Evolutionary conservation across 208 protist genomes (phyloP), one percentile per base, ranked within the genome.

Genomic region (Phytomonas sp.): DNA sequence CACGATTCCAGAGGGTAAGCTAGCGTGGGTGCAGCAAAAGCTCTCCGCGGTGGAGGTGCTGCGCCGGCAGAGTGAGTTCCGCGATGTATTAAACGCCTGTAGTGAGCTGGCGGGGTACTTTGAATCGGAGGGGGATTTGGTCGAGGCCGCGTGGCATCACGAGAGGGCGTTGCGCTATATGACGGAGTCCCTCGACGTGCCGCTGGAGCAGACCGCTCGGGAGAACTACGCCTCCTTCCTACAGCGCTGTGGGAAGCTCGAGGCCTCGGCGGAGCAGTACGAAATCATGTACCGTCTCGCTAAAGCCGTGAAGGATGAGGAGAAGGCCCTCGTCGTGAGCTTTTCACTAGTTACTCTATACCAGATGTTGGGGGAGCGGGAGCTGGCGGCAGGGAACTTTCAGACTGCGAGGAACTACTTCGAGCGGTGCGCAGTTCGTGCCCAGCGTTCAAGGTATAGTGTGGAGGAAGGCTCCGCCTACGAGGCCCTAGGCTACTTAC

Each of bases 51-150:
- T 92, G 0, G 92, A 96, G 75, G 83, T 89, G 64, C 76, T 91
- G 46, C 85, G 89, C 4, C 81, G 87, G n/a, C 83, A 93, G 74
- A 93, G 89, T 66, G 85, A 92, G 70, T 96, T 96, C 71, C 68
- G 66, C 53, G 74, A 85, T 51, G 85, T 95, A 26, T 81, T 83
- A 43, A 29, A 70, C 26, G 77, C 75, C 69, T 96, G 85, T 68
- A 68, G 80, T 34, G 64, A 79, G 30, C 79, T 95, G 4, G 83
- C 92, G 7, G 74, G 92, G 66, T 96, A 93, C 73, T 96, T 96
- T 68, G 92, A 96, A 56, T 70, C 43, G 20, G 87, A 91, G 65
- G 60, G 85, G 4, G 91, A 96, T 70, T 64, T 85, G 53, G 79
- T 81, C 31, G 88, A 96, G 81, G 88, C 91, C 31, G 69, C 62